Conservation (phyloP, 306 rosid species). For the Luffa aegyptiaca region DNA sequence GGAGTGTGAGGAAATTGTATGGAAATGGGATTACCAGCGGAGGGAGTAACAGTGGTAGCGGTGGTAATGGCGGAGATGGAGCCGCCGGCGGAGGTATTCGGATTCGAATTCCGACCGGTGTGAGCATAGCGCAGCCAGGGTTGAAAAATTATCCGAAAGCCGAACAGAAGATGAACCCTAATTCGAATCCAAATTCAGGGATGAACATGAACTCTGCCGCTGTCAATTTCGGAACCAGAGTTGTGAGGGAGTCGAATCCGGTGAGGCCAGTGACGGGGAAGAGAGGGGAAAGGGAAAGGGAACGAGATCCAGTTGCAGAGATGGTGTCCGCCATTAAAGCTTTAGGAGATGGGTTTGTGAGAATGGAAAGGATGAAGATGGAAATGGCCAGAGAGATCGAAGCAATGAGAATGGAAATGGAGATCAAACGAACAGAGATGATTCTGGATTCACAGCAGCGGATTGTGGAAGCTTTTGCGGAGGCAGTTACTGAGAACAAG, state of each 20-base stretch:
- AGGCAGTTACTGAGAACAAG: slow-evolving; percentile 69
- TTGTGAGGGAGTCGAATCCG: slow-evolving; percentile 33
- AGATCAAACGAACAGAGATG: slow-evolving; percentile 91
- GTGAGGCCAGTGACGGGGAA: slow-evolving; percentile 31
- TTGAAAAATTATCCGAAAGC: slow-evolving; percentile 28
- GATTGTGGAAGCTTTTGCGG: slow-evolving; percentile 80
- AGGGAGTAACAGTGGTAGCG: slow-evolving; percentile 11
- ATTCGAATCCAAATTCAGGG: slow-evolving; percentile 20
- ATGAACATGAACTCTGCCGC: slow-evolving; percentile 23
- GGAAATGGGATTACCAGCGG: slow-evolving; percentile 37
- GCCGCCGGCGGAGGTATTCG: slow-evolving; percentile 38
- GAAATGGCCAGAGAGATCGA: slow-evolving; percentile 95
- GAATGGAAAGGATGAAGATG: slow-evolving; percentile 93
- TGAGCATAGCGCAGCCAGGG: slow-evolving; percentile 60
- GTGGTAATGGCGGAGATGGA: slow-evolving; percentile 9
- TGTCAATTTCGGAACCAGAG: slow-evolving; percentile 32
- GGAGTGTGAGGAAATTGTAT: slow-evolving; percentile 50
- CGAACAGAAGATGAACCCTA: slow-evolving; percentile 41
- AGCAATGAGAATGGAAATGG: slow-evolving; percentile 88
- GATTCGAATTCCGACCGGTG: slow-evolving; percentile 71
- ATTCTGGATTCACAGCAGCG: slow-evolving; percentile 84
- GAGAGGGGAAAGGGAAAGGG: slow-evolving; percentile 33
- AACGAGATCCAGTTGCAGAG: slow-evolving; percentile 47
- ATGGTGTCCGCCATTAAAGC: slow-evolving; percentile 74
- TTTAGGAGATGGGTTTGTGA: slow-evolving; percentile 88